Evolutionary conservation across 805 yeast genomes (phyloP), one percentile per base, ranked within the genome.

Genomic region (Yarrowia sp.): DNA sequence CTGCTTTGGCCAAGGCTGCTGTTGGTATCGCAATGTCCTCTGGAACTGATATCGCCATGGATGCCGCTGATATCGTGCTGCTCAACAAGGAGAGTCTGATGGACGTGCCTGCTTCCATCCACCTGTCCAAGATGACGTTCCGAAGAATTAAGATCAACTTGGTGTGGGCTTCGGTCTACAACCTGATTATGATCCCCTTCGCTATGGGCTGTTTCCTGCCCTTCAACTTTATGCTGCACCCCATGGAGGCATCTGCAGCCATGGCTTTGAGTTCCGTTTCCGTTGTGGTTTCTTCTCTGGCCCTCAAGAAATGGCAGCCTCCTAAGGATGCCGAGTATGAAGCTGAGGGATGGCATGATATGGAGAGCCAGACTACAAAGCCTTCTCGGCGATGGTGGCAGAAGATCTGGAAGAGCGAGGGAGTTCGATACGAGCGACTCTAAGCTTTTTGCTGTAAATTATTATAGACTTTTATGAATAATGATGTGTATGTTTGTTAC

Each of bases 21-120:
- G 77, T 95, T 17, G 99, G 99, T 28, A 85, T 96, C 71, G 95
- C 98, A 10, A 85, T 96, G 66, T 87, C 96, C 9, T 84, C 96
- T 0, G 97, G 98, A 5, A 90, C 98, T 0, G 98, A 95, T 71
- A 90, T 95, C 69, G 98, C 99, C 0, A 88, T 95, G 69, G 97
- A 92, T 69, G 90, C 97, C n/a, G 97, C 99, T 0, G 97, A 92
- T 74, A 83, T 95, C 42, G 97, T 95, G 17, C 78, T 95, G 14
- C 71, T 75, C 22, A 68, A 68, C 22, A 73, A 73, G 39, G 75
- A 77, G 6, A 57, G 71, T 13, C 68, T 78, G 18, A 65, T 72
- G 38, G 80, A 77, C 38, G 74, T 77, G 4, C 76, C 83, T 2
- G 81, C 89, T 0, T 75, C 89, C 41, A 74, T 87, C 39, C 87